phyloP scores from a whole-genome alignment of 2,329 filamentous ascomycete genomes.

The Colletotrichum gigasporum region DNA sequence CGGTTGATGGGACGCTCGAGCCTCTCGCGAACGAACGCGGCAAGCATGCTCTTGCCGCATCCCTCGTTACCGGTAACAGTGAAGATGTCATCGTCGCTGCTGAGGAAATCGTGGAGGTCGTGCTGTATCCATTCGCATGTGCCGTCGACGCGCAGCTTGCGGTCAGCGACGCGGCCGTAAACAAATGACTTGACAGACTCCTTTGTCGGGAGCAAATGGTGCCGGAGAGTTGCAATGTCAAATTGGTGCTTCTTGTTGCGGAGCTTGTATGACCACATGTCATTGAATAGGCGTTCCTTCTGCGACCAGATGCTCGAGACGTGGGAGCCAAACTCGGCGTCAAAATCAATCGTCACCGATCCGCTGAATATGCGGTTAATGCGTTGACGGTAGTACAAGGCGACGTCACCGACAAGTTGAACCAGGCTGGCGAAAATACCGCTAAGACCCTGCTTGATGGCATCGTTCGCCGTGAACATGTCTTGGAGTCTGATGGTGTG shows the following conservation, averaged over 20 bases:
- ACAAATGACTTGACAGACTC: constrained; percentile 39
- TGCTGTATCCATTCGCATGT: constrained; percentile 51
- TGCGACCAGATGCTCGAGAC: constrained; percentile 45
- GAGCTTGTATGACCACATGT: constrained; percentile 47
- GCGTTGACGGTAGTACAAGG: constrained; percentile 45
- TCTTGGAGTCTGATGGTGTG: constrained; percentile 47
- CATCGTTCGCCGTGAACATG: constrained; percentile 42
- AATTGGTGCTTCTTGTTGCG: constrained; percentile 35
- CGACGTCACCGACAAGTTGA: constrained; percentile 44
- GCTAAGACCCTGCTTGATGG: constrained; percentile 43
- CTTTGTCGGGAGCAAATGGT: constrained; percentile 39
- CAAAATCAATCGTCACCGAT: constrained; percentile 44
- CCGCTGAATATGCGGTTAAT: constrained; percentile 41
- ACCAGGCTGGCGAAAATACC: constrained; percentile 47
- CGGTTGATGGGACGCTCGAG: constrained; percentile 48
- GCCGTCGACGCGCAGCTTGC: constrained; percentile 47
- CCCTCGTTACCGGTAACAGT: constrained; percentile 45
- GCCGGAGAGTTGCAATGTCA: constrained; percentile 42
- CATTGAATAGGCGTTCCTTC: constrained; percentile 43
- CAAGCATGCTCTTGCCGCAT: constrained; percentile 48
- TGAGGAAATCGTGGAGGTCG: constrained; percentile 45
- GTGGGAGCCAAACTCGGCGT: constrained; percentile 45
- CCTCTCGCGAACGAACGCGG: constrained; percentile 50
- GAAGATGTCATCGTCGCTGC: constrained; percentile 44
- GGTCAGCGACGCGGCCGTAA: constrained; percentile 48